phyloP scores from a whole-genome alignment of 2,329 filamentous ascomycete genomes.

The Cadophora sp. region DNA sequence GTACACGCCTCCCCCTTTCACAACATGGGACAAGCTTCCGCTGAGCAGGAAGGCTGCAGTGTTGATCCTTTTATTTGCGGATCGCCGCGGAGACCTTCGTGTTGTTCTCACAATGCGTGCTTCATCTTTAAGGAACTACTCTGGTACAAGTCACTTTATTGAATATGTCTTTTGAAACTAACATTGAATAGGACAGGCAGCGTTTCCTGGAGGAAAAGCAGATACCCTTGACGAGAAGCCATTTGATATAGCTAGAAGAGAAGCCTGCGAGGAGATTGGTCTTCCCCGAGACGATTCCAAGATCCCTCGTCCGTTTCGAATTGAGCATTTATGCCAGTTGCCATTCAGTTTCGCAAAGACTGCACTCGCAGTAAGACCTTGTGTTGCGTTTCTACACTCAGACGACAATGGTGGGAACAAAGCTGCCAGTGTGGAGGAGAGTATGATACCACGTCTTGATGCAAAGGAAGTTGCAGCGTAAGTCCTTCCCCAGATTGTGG shows the following conservation, averaged over 20 bases:
- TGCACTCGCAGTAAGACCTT: slow-evolving; percentile 76
- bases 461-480: slow-evolving; percentile 66
- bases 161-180: background rate
- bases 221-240: slow-evolving; percentile 64
- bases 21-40: slow-evolving; percentile 67
- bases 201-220: slow-evolving; percentile 81
- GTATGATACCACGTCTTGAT: slow-evolving; percentile 80
- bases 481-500: background rate
- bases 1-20: slow-evolving; percentile 65
- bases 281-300: slow-evolving; percentile 74
- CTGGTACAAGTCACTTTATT: slow-evolving; percentile 53
- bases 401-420: slow-evolving; percentile 48
- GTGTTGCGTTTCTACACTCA: slow-evolving; percentile 78
- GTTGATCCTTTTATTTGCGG: slow-evolving; percentile 85
- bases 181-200: slow-evolving; percentile 65
- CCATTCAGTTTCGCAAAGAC: slow-evolving; percentile 78
- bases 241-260: slow-evolving; percentile 83
- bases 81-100: slow-evolving; percentile 78
- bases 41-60: slow-evolving; percentile 81
- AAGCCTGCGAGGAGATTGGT: slow-evolving; percentile 93
- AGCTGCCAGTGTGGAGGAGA: slow-evolving; percentile 65
- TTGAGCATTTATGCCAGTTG: slow-evolving; percentile 87
- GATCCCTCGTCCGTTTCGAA: slow-evolving; percentile 77
- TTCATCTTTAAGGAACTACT: slow-evolving; percentile 68
- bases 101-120: slow-evolving; percentile 74